Evolutionary conservation across 495 filamentous ascomycete species (phyloP).

Genomic region (Xylaria cubensis): DNA sequence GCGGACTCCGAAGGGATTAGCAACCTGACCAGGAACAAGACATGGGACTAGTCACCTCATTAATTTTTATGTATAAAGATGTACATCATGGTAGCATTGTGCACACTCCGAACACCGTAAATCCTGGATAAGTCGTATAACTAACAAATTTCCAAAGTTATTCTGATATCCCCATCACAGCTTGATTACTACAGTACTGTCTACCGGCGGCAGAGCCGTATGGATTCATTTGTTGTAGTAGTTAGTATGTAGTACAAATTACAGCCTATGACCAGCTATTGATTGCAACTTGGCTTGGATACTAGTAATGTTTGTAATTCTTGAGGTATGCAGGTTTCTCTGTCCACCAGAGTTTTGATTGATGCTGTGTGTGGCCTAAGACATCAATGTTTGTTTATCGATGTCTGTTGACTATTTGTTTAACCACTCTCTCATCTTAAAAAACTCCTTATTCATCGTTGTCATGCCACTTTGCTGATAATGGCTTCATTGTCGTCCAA

Average conservation of each 20-base stretch:
- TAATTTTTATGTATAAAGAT: constrained; percentile 6
- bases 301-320: background rate
- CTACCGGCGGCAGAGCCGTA: background rate
- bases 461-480: background rate
- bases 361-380: background rate
- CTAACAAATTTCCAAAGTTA: background rate
- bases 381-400: constrained; percentile 22
- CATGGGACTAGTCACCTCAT: constrained; percentile 17
- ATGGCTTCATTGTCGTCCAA: constrained; percentile 14
- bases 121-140: background rate
- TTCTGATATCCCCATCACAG: background rate
- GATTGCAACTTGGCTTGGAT: background rate
- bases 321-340: background rate
- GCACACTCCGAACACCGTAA: background rate
- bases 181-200: background rate
- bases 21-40: constrained; percentile 12
- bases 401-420: constrained; percentile 2
- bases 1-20: constrained; percentile 27
- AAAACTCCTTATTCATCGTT: background rate
- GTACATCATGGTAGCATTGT: background rate
- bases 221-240: background rate
- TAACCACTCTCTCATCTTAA: background rate
- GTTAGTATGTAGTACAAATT: background rate
- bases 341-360: background rate
- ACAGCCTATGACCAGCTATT: background rate